Base-by-base conservation (phyloP, 208 protist genomes). In the Lotmaria passim region DNA sequence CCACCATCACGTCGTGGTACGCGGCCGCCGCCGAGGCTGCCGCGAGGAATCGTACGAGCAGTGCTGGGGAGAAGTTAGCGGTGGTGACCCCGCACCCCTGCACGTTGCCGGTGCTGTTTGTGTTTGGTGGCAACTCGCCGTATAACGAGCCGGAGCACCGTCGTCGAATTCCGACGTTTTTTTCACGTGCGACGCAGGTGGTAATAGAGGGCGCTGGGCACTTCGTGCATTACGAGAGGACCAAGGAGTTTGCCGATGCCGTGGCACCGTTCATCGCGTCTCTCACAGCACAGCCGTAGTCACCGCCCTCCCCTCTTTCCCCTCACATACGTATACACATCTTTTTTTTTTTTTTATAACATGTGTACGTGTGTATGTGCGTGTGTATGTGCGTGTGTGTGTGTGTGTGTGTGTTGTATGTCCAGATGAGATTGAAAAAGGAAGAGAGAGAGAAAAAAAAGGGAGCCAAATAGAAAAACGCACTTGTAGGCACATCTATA, bases 181-280 rank as follows among this genome's bases (percentile, higher is more conserved):
- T 96, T 47, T 76, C 88, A 0, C 86, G 89, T 44, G 62, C 75
- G 7, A 67, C 26, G 58, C 78, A 91, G 75, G 83, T 90, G 28
- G 91, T 80, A 60, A 74, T 96, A 38, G 46, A 46, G 10, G 89
- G 82, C 23, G 82, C 87, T 2, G 88, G 86, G 0, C 91, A 96
- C 70, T 96, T 93, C 84, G 85, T 94, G 43, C 91, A 96, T 58
- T 93, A 93, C 60, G 91, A 96, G 60, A 93, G 91, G 52, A 78
- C 82, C 33, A 73, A 69, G 2, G 91, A 81, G 19, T 96, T 96
- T 64, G 43, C 89, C 14, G 77, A 90, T 5, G 72, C 62, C 4
- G 82, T 90, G 31, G 81, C 73, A 17, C 88, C 91, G 3, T 96
- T 96, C 66, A 78, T 96, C 17, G 71, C 62, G 10, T 44, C 63